A percentile compares a stretch with the other conserved stretches of the same genome.
These are phyloP conservation scores for Carpinus viminea DNA, from an alignment of 306 rosid species.

Conservation along the genomic window DNA sequence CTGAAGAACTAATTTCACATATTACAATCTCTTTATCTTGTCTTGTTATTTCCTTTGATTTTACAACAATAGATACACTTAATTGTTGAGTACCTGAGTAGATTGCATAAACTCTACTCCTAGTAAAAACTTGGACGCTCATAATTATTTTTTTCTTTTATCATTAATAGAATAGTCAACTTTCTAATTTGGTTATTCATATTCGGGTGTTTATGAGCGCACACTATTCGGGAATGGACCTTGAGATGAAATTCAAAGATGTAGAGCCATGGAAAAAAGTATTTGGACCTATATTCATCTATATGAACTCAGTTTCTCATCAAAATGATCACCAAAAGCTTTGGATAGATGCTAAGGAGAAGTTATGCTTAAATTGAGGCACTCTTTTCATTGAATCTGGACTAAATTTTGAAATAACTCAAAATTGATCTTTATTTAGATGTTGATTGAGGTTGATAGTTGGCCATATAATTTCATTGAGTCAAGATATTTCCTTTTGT, in stretches of 20 bases:
- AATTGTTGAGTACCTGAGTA: too few species aligned
- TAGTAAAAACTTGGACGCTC: neutral
- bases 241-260: conserved; percentile 36
- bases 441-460: conserved; percentile 39
- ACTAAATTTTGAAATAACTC: neutral
- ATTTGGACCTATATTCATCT: conserved; percentile 68
- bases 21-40: too few species aligned
- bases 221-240: conserved; percentile 57
- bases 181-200: neutral
- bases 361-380: conserved; percentile 33
- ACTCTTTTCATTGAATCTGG: too few species aligned
- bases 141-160: neutral
- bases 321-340: conserved; percentile 18
- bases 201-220: conserved; percentile 73
- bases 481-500: conserved; percentile 55
- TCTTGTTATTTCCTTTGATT: too few species aligned
- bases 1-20: too few species aligned
- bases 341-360: conserved; percentile 65
- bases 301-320: conserved; percentile 52
- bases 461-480: conserved; percentile 80
- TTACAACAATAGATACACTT: too few species aligned
- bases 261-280: conserved; percentile 81
- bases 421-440: conserved; percentile 26
- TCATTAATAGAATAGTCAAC: neutral
- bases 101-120: too few species aligned